These are phyloP conservation scores for Gossypium aridum DNA, from an alignment of 441 rosid species.

Conservation along the genomic window DNA sequence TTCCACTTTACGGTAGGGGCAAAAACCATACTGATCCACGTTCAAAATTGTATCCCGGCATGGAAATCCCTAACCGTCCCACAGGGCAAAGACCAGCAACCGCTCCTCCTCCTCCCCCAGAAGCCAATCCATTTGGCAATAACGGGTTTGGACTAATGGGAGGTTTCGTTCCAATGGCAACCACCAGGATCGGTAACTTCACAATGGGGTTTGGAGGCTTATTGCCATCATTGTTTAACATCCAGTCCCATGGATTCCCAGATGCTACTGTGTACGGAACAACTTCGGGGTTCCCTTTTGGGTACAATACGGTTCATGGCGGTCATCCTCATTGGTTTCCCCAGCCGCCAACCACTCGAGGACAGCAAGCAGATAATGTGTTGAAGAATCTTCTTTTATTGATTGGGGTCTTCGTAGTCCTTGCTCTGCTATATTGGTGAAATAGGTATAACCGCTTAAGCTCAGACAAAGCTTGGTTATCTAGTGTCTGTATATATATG, in stretches of 20 bases:
- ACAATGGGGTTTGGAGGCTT: slow-evolving; percentile 68
- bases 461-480: background rate
- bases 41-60: slow-evolving; percentile 51
- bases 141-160: slow-evolving; percentile 61
- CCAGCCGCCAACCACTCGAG: slow-evolving; percentile 24
- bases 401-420: slow-evolving; percentile 41
- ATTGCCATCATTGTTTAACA: slow-evolving; percentile 58
- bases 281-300: slow-evolving; percentile 48
- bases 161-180: slow-evolving; percentile 57
- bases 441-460: slow-evolving; percentile 10
- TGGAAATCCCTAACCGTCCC: slow-evolving; percentile 63
- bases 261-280: slow-evolving; percentile 61
- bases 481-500: background rate
- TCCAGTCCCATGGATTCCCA: slow-evolving; percentile 61
- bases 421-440: slow-evolving; percentile 54
- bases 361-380: slow-evolving; percentile 42
- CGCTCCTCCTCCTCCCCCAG: slow-evolving; percentile 43
- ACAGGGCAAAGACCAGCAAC: slow-evolving; percentile 82
- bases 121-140: slow-evolving; percentile 35
- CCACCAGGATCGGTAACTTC: slow-evolving; percentile 60
- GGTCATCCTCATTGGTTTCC: slow-evolving; percentile 32
- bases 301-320: slow-evolving; percentile 48
- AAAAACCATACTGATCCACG: slow-evolving; percentile 66
- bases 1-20: slow-evolving; percentile 96
- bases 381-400: slow-evolving; percentile 44